Evolutionary conservation across 2,329 filamentous ascomycete species (phyloP).

Genomic region (Calonectria multiphialidica): DNA sequence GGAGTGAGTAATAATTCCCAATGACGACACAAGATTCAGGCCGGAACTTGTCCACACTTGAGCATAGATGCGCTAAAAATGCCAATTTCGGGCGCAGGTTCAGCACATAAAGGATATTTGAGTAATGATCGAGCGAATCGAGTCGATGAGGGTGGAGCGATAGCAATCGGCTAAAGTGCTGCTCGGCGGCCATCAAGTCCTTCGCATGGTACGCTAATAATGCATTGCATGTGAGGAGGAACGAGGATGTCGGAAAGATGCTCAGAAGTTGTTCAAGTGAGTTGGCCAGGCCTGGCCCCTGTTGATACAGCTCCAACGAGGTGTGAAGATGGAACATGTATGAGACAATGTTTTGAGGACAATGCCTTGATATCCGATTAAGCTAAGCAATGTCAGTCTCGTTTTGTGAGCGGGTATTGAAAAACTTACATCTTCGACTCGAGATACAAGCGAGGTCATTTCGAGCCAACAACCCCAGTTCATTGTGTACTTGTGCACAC

Average conservation of each 20-base stretch:
- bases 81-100: conserved; percentile 88
- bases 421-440: conserved; percentile 81
- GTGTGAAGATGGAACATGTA: conserved; percentile 95
- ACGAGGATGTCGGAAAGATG: conserved; percentile 90
- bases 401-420: conserved; percentile 25
- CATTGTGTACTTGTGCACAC: conserved; percentile 90
- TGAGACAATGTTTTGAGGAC: conserved; percentile 92
- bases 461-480: conserved; percentile 99
- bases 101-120: conserved; percentile 97
- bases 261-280: conserved; percentile 81
- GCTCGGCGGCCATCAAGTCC: conserved; percentile 75
- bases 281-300: conserved; percentile 79
- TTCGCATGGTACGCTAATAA: conserved; percentile 92
- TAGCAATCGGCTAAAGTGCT: conserved; percentile 82
- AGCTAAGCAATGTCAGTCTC: conserved; percentile 62
- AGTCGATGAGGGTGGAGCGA: conserved; percentile 81
- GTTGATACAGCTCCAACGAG: conserved; percentile 92
- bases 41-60: conserved; percentile 92
- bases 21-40: conserved; percentile 97
- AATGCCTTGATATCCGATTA: conserved; percentile 75
- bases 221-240: conserved; percentile 90
- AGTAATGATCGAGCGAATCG: conserved; percentile 94
- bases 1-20: conserved; percentile 95
- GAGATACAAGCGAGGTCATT: conserved; percentile 82
- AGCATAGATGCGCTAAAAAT: conserved; percentile 91